A percentile compares a stretch with the other conserved stretches of the same genome.
Evolutionary conservation across 306 rosid genomes (phyloP).

Genomic region (Trifolium subterraneum): DNA sequence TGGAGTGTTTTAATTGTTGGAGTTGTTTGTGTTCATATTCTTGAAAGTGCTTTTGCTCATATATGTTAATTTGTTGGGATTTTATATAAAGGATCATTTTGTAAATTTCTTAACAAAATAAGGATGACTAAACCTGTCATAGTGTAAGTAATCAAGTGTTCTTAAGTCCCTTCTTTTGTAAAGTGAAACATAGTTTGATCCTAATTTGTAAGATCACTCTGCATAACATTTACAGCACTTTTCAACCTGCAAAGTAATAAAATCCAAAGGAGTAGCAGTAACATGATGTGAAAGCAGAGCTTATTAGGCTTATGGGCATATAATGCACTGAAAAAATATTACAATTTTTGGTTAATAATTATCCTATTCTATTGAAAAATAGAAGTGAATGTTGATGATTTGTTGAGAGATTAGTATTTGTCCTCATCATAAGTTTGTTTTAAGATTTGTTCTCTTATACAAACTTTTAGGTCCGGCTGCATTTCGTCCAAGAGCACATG

Average conservation of each 20-base stretch:
- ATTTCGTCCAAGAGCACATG: slow-evolving; percentile 95
- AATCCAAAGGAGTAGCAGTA: slow-evolving; percentile 28
- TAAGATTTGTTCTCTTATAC: slow-evolving; percentile 38
- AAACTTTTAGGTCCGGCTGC: slow-evolving; percentile 93
- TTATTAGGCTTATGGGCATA: slow-evolving; percentile 22
- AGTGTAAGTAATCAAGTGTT: slow-evolving; percentile 12
- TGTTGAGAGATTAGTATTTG: slow-evolving; percentile 28
- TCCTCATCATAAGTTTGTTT: slow-evolving; percentile 24
- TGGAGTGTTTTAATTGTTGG: slow-evolving; percentile 19
- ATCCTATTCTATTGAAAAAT: slow-evolving; percentile 3
- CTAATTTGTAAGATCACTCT: slow-evolving; percentile 13
- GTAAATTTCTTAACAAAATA: not conserved
- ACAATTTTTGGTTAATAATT: not conserved
- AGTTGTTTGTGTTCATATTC: slow-evolving; percentile 27
- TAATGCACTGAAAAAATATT: slow-evolving; percentile 3
- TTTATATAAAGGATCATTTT: slow-evolving; percentile 9
- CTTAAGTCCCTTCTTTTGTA: slow-evolving; percentile 6
- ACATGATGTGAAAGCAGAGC: slow-evolving; percentile 23
- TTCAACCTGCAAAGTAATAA: slow-evolving; percentile 33
- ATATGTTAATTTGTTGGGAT: slow-evolving; percentile 28
- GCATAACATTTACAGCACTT: slow-evolving; percentile 14
- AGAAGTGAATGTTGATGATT: slow-evolving; percentile 31
- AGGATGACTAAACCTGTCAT: slow-evolving; percentile 21
- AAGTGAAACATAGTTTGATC: slow-evolving; percentile 19
- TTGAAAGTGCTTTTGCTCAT: slow-evolving; percentile 5